Evolutionary conservation across 2,329 filamentous ascomycete genomes (phyloP).

Genomic region (Fusarium cicatricum): DNA sequence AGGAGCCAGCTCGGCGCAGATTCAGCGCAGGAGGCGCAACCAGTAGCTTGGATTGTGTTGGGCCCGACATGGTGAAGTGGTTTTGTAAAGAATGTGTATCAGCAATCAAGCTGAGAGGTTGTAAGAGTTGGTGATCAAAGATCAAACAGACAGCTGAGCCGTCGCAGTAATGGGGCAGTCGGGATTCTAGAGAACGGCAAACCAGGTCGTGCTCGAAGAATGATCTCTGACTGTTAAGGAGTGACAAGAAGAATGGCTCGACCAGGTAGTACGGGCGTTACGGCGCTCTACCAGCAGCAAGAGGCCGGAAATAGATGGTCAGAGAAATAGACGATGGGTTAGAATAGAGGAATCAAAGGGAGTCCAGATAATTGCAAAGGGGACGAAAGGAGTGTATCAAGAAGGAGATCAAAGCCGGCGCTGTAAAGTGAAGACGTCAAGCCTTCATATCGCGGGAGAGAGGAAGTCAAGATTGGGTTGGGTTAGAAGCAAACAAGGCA

Average conservation of each 20-base stretch:
- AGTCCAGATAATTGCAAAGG: neutral
- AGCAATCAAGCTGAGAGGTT: constrained; percentile 27
- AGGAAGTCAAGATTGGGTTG: constrained; percentile 7
- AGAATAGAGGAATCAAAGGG: neutral
- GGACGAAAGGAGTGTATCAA: constrained; percentile 24
- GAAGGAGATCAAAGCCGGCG: constrained; percentile 23
- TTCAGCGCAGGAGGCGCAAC: constrained; percentile 65
- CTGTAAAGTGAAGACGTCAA: constrained; percentile 33
- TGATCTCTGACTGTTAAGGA: constrained; percentile 15
- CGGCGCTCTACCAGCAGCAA: neutral
- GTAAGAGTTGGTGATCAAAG: constrained; percentile 24
- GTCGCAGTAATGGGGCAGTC: constrained; percentile 1
- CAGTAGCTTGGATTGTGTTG: constrained; percentile 59
- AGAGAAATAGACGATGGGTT: neutral
- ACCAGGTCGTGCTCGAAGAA: constrained; percentile 10
- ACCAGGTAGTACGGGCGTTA: constrained; percentile 19
- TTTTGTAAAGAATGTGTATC: neutral
- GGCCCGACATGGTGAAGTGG: constrained; percentile 50
- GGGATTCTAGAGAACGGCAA: constrained; percentile 14
- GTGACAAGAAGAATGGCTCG: constrained; percentile 19
- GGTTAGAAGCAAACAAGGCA: constrained; percentile 4
- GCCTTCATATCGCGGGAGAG: constrained; percentile 30
- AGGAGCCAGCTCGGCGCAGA: constrained; percentile 66
- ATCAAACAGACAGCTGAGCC: constrained; percentile 32
- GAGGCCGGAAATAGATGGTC: neutral